Evolutionary conservation across 805 yeast genomes (phyloP), one percentile per base, ranked within the genome.

Genomic region (Yarrowia sp.): DNA sequence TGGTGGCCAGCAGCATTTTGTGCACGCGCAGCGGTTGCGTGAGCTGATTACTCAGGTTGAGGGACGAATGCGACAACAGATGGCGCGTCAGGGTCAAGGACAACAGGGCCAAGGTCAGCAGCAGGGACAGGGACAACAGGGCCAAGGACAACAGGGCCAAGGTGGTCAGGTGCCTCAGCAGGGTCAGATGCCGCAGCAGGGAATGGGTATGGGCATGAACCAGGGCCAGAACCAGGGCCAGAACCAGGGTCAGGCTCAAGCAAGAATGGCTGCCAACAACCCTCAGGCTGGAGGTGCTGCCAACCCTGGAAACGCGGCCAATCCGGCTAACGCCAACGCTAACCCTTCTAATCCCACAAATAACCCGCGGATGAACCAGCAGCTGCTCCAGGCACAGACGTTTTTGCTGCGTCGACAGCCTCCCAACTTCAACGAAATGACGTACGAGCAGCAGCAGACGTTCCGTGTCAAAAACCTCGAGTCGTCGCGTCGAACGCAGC

Each of bases 21-120:
- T 67, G 54, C 73, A 73, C 17, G 78, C 77, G n/a, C 74, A 71
- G 64, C 66, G 68, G 35, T 62, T 70, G 59, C 66, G 67, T 51
- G 68, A 66, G 56, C 67, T 70, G 26, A 65, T 69, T 9, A 67
- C 66, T 19, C 71, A 69, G 52, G 68, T 67, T 26, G 72, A 70
- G 51, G 67, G 64, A 11, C 69, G 65, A 33, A 56, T 65, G 21
- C 67, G 67, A 30, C 68, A 66, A 32, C 70, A 65, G 61, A 65
- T 62, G 65, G 69, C 40, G 44, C 71, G 65, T 36, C 72, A 61
- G 68, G 68, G 65, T 9, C 59, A 56, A 58, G 65, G 38, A 7
- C 66, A 40, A 38, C 54, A 46, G 19, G 63, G 49, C 12, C 44
- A 24, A 16, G 32, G 30, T n/a, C n/a, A n/a, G 9, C 41, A 28